Base-by-base conservation (phyloP, 2,329 filamentous ascomycete species). In the Endoconidiophora laricicola region DNA sequence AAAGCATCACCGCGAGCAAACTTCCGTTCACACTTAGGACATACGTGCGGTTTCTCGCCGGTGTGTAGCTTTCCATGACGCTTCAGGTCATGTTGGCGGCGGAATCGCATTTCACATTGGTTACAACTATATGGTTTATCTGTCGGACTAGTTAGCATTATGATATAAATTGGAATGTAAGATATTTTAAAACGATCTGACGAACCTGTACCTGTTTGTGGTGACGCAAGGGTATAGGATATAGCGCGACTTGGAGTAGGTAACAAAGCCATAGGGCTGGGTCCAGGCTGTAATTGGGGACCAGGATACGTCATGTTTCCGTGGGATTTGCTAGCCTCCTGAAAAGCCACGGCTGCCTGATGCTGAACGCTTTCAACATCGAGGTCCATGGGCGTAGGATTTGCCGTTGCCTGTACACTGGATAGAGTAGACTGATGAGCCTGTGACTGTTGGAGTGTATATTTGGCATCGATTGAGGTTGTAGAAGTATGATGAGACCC, bases 81-180 rank as follows among this genome's bases (percentile, higher is more conserved):
- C 69, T 98, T 98, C 56, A 98, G 67, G 60, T 98, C 91, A 62
- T 98, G 91, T 47, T 96, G 71, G 55, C 91, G 79, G 50, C 91
- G 78, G 65, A 98, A 98, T 48, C 90, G 80, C 64, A 91, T 85
- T 58, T 90, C 78, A 63, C 91, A 98, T n/a, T 85, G 86, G 55
- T 86, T 81, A 62, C 91, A 98, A 24, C 91, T 78, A 61, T 91
- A 98, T 0, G 91, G 91, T 66, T 98, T 98, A 65, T 98, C 91
- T 70, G 33, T 26, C 41, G 37, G 29, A 2, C 9, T 7, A 9
- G 29, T 33, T 33, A 33, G 29, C 4, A 33, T 33, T 9, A 7
- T 12, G 29, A 12, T 12, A 33, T 9, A 33, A 3, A 33, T 33
- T 33, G 29, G 29, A 12, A 33, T 12, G 29, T 33, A 18, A 18